A percentile compares a stretch with the other conserved stretches of the same genome.
Conservation (phyloP, 2,329 filamentous ascomycete genomes). For the Cladosporium cucumerinum region DNA sequence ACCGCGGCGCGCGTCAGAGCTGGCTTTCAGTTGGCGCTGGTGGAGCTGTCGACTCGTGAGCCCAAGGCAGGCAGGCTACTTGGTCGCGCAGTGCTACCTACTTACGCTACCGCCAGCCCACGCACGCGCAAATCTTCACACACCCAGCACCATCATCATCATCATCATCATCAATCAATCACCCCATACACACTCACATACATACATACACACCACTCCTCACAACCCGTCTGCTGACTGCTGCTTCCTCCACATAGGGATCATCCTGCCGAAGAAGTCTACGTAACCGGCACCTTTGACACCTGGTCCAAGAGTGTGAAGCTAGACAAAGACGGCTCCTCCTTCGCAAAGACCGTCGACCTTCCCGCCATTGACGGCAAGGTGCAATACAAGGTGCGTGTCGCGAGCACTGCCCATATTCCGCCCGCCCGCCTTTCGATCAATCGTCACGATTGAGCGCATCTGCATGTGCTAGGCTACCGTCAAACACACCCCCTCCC, state of each 20-base stretch:
- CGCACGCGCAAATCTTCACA: constrained; percentile 9
- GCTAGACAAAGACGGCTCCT: constrained; percentile 69
- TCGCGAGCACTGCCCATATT: not conserved
- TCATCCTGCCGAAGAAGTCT: constrained; percentile 79
- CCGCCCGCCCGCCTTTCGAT: not conserved
- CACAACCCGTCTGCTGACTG: not conserved
- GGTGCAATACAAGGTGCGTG: constrained; percentile 87
- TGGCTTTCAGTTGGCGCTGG: not conserved
- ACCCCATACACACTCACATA: not conserved
- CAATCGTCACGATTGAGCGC: not conserved
- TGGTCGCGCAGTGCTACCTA: constrained; percentile 9
- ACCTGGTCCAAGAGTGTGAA: constrained; percentile 85
- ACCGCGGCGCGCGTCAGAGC: constrained; percentile 9
- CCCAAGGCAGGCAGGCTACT: constrained; percentile 1
- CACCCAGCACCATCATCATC: not conserved
- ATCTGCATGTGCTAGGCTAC: not conserved
- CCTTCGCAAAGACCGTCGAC: constrained; percentile 76
- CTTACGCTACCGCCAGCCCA: constrained; percentile 4
- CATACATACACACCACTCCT: not conserved
- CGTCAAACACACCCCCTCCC: not conserved
- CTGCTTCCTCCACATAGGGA: constrained; percentile 56
- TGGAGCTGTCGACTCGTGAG: constrained; percentile 3
- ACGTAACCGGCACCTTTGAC: constrained; percentile 94
- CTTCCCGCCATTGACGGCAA: constrained; percentile 63
- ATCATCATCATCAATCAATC: not conserved